Evolutionary conservation across 1,139 yeast species (phyloP).

Genomic region (Diutina sp.): DNA sequence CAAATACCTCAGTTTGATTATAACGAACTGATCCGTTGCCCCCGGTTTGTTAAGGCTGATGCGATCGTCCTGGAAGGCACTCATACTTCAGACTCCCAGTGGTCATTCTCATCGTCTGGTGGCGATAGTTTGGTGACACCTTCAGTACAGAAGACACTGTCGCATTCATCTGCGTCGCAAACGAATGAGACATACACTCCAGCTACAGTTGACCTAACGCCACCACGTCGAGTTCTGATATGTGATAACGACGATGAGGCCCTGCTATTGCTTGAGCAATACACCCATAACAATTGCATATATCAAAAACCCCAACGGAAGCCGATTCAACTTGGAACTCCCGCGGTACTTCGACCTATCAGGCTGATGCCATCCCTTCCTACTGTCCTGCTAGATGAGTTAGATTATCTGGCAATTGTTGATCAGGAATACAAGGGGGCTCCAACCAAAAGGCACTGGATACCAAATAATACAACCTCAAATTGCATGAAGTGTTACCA

Average conservation of each 20-base stretch:
- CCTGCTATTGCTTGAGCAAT: background rate
- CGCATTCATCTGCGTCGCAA: background rate
- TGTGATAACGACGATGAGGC: background rate
- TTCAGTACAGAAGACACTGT: background rate
- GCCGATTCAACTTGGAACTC: background rate
- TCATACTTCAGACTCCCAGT: background rate
- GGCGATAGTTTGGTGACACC: background rate
- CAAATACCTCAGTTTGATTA: background rate
- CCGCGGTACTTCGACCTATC: conserved; percentile 1
- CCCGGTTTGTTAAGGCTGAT: background rate
- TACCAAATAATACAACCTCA: background rate
- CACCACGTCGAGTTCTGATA: background rate
- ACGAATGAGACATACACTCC: background rate
- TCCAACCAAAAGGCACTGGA: background rate
- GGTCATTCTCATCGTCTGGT: background rate
- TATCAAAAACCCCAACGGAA: background rate
- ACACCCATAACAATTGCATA: conserved; percentile 1
- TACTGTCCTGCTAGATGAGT: background rate
- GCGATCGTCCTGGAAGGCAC: background rate
- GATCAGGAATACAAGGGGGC: background rate
- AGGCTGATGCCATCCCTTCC: background rate
- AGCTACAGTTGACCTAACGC: background rate
- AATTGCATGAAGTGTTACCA: background rate
- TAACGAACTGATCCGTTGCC: conserved; percentile 1
- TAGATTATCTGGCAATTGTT: background rate